A percentile compares a stretch with the other conserved stretches of the same genome.
Conservation (phyloP, 768 basidiomycete genomes). For the Guyanaporus albipodus region DNA sequence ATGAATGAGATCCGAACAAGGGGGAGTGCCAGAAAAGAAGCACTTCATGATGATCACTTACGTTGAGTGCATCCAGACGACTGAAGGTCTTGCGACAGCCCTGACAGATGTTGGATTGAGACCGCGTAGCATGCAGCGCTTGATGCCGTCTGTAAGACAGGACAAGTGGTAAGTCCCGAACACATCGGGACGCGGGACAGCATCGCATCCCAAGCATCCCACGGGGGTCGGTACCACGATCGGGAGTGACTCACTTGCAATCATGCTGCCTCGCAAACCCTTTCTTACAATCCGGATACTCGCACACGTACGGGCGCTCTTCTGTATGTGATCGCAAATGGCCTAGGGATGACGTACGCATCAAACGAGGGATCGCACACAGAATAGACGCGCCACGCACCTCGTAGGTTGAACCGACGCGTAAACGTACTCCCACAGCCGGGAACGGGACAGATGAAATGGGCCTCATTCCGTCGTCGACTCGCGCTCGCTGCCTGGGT, state of each 20-base stretch:
- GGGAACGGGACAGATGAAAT: constrained; percentile 90
- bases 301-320: constrained; percentile 90
- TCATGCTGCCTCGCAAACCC: constrained; percentile 95
- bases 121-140: constrained; percentile 80
- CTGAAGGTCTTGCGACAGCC: constrained; percentile 96
- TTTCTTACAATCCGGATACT: constrained; percentile 92
- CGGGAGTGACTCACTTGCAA: constrained; percentile 71
- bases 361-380: constrained; percentile 6
- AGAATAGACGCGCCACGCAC: constrained; percentile 36
- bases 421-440: constrained; percentile 98
- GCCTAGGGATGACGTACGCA: constrained; percentile 41
- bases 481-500: constrained; percentile 91
- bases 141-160: constrained; percentile 67
- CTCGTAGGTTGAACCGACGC: constrained; percentile 83
- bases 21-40: constrained; percentile 22
- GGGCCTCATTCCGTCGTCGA: constrained; percentile 84
- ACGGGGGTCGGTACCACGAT: constrained; percentile 2
- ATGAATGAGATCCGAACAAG: constrained; percentile 24
- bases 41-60: constrained; percentile 46
- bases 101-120: constrained; percentile 80
- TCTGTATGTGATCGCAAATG: constrained; percentile 95
- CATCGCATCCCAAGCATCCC: neutral
- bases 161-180: constrained; percentile 6
- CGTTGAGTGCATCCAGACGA: constrained; percentile 89
- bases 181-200: neutral